Base-by-base conservation (phyloP, 2,329 filamentous ascomycete species). In the Pseudogymnoascus sp. region DNA sequence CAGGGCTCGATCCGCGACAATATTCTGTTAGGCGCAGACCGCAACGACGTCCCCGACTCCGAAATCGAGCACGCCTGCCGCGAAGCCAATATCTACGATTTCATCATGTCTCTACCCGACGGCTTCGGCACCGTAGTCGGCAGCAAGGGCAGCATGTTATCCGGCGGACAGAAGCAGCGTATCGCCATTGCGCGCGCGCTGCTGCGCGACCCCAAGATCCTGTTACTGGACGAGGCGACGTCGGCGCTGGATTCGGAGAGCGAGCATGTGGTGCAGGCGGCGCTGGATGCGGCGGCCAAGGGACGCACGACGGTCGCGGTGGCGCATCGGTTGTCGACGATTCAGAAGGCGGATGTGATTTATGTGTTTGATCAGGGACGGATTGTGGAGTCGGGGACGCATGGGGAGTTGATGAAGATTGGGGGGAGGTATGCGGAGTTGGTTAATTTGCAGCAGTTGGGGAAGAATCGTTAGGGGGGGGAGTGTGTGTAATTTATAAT, bases 331-430 rank as follows among this genome's bases (percentile, higher is more conserved):
- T 76, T 99, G 5, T 90, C 85, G 69, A 96, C 94, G 0, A 96
- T 97, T 62, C 91, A 96, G 71, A 92, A 94, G 71, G 92, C 92
- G 0, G 92, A 97, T 70, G 76, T 92, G 56, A 97, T 97, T 67
- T 96, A 95, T 65, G 92, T 97, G n/a, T 94, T 97, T 71, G 92
- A 96, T 72, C 85, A 89, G 67, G 94, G 92, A 6, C 81, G 83
- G 62, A 83, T 97, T 41, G 88, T 95, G 1, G 92, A 97, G 76
- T 81, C 82, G 65, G 92, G 92, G 4, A 90, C 84, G 7, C 92
- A 97, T 70, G 68, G 75, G 0, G 88, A 90, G 69, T 71, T 92
- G 67, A 84, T 89, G 80, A 79, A 77, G 65, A 80, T 78, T 70
- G 83, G 84, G 64, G 88, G 88, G 3, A 79, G 87, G 55, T 94